phyloP scores from a whole-genome alignment of 1,284 basidiomycete species.

The Irpex lacteus region DNA sequence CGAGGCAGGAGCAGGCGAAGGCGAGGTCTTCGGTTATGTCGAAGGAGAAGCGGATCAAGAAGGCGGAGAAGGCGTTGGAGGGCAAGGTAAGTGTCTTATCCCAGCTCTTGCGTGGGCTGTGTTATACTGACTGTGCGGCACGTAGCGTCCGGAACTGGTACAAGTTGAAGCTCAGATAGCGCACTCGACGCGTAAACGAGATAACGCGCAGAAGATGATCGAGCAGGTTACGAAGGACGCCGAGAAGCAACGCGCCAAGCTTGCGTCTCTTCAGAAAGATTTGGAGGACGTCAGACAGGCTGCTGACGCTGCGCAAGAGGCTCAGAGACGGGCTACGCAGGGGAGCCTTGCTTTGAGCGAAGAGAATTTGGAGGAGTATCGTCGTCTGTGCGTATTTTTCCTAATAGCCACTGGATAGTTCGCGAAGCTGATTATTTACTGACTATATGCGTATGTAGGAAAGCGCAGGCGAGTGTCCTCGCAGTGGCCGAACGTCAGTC shows the following conservation, averaged over 20 bases:
- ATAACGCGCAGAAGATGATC: conserved; percentile 63
- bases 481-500: conserved; percentile 88
- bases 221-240: conserved; percentile 72
- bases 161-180: conserved; percentile 84
- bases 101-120: no score
- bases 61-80: conserved; percentile 33
- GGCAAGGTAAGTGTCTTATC: conserved; percentile 53
- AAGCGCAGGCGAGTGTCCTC: conserved; percentile 72
- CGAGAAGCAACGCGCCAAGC: conserved; percentile 59
- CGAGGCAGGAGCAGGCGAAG: conserved; percentile 78
- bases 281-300: conserved; percentile 65
- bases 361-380: conserved; percentile 87
- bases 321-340: conserved; percentile 71
- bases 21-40: conserved; percentile 50
- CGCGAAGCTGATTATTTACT: neutral
- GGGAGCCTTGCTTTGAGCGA: conserved; percentile 79
- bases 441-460: conserved; percentile 42
- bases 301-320: conserved; percentile 80
- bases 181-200: conserved; percentile 78
- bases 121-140: neutral
- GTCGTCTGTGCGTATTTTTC: conserved; percentile 60
- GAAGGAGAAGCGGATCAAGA: conserved; percentile 32
- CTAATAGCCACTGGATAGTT: neutral
- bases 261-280: conserved; percentile 61
- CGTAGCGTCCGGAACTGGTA: conserved; percentile 78